Conservation (phyloP, 2,329 filamentous ascomycete species). For the Colletotrichum tropicale region DNA sequence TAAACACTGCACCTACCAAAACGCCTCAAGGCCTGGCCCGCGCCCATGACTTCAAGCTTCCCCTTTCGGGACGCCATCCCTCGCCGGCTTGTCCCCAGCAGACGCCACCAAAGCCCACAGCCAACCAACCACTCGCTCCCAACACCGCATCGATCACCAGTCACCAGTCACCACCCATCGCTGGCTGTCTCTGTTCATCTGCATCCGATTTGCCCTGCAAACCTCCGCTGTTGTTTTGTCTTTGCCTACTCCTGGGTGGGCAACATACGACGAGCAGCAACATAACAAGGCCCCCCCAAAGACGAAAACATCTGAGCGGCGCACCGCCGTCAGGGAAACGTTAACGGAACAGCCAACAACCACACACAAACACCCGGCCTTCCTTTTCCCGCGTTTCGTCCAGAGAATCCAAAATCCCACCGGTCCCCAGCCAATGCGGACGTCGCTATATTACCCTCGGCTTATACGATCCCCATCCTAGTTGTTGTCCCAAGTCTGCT, state of each 20-base stretch:
- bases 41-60: not conserved
- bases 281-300: not conserved
- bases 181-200: not conserved
- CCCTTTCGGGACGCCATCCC: not conserved
- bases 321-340: not conserved
- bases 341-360: not conserved
- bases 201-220: not conserved
- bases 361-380: conserved; percentile 3
- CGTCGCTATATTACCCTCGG: not conserved
- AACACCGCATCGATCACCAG: not conserved
- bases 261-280: not conserved
- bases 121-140: not conserved
- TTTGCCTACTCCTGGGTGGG: not conserved
- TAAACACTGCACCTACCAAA: not conserved
- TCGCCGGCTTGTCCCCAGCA: not conserved
- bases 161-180: not conserved
- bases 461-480: not conserved
- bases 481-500: not conserved
- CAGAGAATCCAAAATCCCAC: not conserved
- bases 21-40: not conserved
- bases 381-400: conserved; percentile 17
- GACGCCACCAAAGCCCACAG: not conserved
- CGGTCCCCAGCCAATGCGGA: not conserved
- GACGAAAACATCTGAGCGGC: conserved; percentile 6
- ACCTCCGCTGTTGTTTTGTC: not conserved